These are phyloP conservation scores for Hippophae tibetana DNA, from an alignment of 306 rosid genomes.

Conservation along the genomic window DNA sequence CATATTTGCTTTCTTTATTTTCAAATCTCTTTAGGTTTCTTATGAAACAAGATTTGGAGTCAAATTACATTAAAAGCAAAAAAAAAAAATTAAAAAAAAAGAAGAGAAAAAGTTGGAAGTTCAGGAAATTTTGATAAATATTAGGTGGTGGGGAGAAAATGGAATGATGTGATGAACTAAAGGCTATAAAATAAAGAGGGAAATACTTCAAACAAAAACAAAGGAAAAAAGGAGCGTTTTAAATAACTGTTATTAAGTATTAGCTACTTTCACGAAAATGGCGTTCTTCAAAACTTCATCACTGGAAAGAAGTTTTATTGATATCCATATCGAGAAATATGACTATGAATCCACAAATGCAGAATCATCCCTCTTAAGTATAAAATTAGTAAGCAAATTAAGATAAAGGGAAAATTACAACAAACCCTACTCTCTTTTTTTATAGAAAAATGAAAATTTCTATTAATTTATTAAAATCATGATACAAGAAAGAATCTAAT, in stretches of 20 bases:
- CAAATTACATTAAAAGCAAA: conserved; percentile 14
- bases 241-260: conserved; percentile 15
- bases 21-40: conserved; percentile 47
- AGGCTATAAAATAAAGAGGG: background rate
- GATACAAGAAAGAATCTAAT: too few species aligned
- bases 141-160: conserved; percentile 4
- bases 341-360: conserved; percentile 8
- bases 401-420: too few species aligned
- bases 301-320: conserved; percentile 12
- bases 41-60: conserved; percentile 28
- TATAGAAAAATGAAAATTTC: too few species aligned
- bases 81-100: background rate
- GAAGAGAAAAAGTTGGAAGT: background rate
- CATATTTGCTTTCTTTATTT: conserved; percentile 39
- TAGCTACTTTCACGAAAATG: conserved; percentile 10
- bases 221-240: background rate
- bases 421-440: too few species aligned
- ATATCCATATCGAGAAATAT: background rate
- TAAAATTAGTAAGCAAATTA: too few species aligned
- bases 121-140: background rate
- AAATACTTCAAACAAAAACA: background rate
- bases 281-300: conserved; percentile 7
- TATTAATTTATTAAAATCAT: too few species aligned
- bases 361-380: background rate
- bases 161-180: conserved; percentile 13